Evolutionary conservation across 2,329 filamentous ascomycete species (phyloP), one percentile per base, ranked within the genome.

Genomic region (Orbilia blumenaviensis): DNA sequence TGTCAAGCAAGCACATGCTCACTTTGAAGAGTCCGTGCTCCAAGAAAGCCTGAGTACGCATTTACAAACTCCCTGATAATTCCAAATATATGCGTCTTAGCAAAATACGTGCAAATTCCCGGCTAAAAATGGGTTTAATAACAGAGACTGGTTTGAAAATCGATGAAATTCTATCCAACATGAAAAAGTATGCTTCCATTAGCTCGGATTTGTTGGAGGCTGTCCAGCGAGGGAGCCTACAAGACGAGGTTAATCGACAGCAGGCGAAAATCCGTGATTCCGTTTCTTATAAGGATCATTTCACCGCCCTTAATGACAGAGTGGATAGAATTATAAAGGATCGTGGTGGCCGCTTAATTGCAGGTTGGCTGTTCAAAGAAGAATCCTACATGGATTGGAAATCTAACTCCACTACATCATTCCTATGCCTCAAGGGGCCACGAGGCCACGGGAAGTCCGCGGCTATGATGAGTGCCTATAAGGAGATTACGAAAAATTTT

Each of bases 11-110:
- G 67, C 29, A 18, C 44, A 64, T 27, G 21, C 67, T 12, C 67
- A 72, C 14, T 64, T 72, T 29, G 67, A 72, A n/a, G 67, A 72
- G 16, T 72, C 67, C 6, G 46, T 72, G 0, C 18, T 72, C n/a
- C 67, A 72, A 14, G 67, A 72, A 60, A 72, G 67, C 21, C 48
- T 72, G 1, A 72, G 67, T 72, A 72, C 25, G 58, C 23, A 29
- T 29, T 2, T n/a, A n/a, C n/a, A n/a, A n/a, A n/a, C n/a, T n/a
- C n/a, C n/a, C n/a, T n/a, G n/a, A n/a, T n/a, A n/a, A n/a, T n/a
- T n/a, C n/a, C n/a, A n/a, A n/a, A n/a, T n/a, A n/a, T n/a, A n/a
- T n/a, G n/a, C n/a, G n/a, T n/a, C n/a, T n/a, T n/a, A n/a, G n/a
- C n/a, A n/a, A n/a, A n/a, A n/a, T n/a, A n/a, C n/a, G n/a, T n/a